These are phyloP conservation scores for Lachnellula suecica DNA, from an alignment of 2,329 filamentous ascomycete species.

Conservation along the genomic window DNA sequence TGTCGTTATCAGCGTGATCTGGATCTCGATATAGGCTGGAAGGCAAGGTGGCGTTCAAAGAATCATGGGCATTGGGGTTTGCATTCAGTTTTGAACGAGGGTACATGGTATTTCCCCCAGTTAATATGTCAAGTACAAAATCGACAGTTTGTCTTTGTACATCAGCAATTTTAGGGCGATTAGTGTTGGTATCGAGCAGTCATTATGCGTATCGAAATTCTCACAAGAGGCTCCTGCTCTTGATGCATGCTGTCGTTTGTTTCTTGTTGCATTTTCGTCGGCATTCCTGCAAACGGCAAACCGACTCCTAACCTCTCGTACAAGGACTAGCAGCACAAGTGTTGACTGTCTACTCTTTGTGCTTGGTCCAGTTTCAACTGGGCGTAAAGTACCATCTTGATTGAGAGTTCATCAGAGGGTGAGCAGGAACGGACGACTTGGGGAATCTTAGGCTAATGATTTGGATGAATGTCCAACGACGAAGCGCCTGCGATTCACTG, in stretches of 20 bases:
- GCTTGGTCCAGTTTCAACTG: neutral
- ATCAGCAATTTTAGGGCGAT: neutral
- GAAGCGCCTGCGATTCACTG: too few species aligned
- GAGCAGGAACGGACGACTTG: neutral
- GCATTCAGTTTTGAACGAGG: neutral
- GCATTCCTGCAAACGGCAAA: neutral
- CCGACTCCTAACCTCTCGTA: neutral
- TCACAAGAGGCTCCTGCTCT: too few species aligned
- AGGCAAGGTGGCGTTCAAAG: neutral
- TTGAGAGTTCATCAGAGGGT: neutral
- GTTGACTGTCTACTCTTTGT: neutral
- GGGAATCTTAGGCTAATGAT: too few species aligned
- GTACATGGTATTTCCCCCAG: neutral
- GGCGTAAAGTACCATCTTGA: neutral
- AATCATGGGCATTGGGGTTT: neutral
- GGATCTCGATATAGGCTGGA: constrained; percentile 50
- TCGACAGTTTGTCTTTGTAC: neutral
- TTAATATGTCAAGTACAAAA: neutral
- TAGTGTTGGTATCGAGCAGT: neutral
- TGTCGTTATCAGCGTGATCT: constrained; percentile 72
- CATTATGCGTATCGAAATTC: too few species aligned
- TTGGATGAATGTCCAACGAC: too few species aligned
- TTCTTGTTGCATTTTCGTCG: neutral
- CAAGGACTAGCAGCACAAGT: neutral
- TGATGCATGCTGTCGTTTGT: too few species aligned